Evolutionary conservation across 2,329 filamentous ascomycete species (phyloP).

Genomic region (Fusarium sp.): DNA sequence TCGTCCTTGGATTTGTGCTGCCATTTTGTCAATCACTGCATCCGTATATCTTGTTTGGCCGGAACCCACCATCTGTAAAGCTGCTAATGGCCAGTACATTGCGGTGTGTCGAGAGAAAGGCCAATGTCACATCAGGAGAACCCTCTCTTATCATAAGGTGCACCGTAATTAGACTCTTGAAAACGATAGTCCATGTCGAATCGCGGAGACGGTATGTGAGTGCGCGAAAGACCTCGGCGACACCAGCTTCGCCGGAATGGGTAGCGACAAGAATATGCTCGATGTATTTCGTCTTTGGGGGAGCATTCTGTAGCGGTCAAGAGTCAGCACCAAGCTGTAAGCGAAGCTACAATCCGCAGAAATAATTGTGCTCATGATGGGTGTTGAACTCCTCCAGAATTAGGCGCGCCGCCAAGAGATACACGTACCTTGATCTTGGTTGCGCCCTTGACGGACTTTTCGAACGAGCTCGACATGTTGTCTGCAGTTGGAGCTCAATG

Average conservation of each 20-base stretch:
- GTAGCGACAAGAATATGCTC: constrained; percentile 97
- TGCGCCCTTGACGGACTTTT: constrained; percentile 98
- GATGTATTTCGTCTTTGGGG: constrained; percentile 99
- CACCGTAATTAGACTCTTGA: constrained; percentile 95
- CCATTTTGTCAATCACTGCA: constrained; percentile 22
- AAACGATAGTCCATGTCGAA: constrained; percentile 99
- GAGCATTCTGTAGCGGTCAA: constrained; percentile 75
- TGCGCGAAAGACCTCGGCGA: constrained; percentile 94
- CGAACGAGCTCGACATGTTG: constrained; percentile 86
- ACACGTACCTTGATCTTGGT: constrained; percentile 90
- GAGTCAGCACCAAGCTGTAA: constrained; percentile 3
- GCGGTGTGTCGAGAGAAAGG: constrained; percentile 84
- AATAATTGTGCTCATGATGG: constrained; percentile 4
- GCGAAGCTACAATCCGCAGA: not conserved
- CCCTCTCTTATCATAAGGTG: constrained; percentile 99
- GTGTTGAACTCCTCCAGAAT: not conserved
- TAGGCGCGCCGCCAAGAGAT: constrained; percentile 3
- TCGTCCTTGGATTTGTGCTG: constrained; percentile 92
- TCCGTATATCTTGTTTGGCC: not conserved
- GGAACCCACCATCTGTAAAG: constrained; percentile 87
- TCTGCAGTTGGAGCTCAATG: constrained; percentile 31
- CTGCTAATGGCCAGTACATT: constrained; percentile 87
- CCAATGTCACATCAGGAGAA: constrained; percentile 86
- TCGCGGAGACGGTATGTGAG: constrained; percentile 90
- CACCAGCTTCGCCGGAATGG: constrained; percentile 91